Evolutionary conservation across 2,329 filamentous ascomycete species (phyloP).

Genomic region (Aphanoascus verrucosus): DNA sequence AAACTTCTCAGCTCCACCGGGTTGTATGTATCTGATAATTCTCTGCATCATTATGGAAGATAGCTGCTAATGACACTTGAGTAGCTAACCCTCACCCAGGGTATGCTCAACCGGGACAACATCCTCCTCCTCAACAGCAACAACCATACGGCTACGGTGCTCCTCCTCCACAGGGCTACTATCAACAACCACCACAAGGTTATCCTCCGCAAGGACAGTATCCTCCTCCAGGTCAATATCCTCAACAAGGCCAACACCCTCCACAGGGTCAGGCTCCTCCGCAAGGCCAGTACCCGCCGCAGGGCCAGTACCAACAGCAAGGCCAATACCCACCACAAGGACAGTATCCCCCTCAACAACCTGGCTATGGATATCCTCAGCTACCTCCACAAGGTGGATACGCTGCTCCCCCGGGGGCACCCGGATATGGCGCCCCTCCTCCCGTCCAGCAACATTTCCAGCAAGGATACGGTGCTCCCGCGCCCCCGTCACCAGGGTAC

Average conservation of each 20-base stretch:
- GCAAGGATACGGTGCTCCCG: slow-evolving; percentile 27
- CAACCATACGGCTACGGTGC: slow-evolving; percentile 1
- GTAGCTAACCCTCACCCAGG: not conserved
- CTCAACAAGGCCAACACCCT: slow-evolving; percentile 13
- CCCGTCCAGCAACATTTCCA: slow-evolving; percentile 9
- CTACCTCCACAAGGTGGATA: slow-evolving; percentile 8
- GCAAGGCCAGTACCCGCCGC: slow-evolving; percentile 10
- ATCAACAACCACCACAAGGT: slow-evolving; percentile 1
- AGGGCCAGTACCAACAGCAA: not conserved
- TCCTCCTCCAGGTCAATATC: slow-evolving; percentile 14
- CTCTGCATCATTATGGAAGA: not conserved
- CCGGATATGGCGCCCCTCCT: slow-evolving; percentile 6
- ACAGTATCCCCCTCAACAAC: slow-evolving; percentile 6
- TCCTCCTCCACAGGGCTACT: slow-evolving; percentile 14
- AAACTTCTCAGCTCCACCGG: not conserved
- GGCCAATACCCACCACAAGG: slow-evolving; percentile 3
- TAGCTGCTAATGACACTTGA: not conserved
- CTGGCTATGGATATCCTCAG: slow-evolving; percentile 9
- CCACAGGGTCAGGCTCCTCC: slow-evolving; percentile 14
- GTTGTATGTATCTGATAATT: not conserved
- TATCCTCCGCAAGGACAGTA: slow-evolving; percentile 15
- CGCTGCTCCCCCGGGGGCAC: not conserved
- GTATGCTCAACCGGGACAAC: slow-evolving; percentile 7
- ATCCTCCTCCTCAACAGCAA: slow-evolving; percentile 2
- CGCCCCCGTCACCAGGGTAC: slow-evolving; percentile 59